Evolutionary conservation across 1,284 basidiomycete species (phyloP).

Genomic region (Pulveroboletus sp.): DNA sequence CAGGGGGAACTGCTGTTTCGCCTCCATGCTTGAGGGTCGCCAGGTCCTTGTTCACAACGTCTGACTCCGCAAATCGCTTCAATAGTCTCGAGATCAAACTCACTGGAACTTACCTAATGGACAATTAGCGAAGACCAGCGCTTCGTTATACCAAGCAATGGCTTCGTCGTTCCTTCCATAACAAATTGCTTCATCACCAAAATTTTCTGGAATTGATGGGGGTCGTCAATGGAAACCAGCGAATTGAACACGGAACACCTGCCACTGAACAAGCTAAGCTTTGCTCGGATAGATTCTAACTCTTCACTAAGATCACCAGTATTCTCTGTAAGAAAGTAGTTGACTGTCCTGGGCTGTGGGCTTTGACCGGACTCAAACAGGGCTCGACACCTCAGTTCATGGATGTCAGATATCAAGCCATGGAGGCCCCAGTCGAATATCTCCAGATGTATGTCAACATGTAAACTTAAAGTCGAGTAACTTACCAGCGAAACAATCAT

Average conservation of each 20-base stretch:
- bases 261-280: slow-evolving; percentile 3
- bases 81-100: too few relatives aligned
- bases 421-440: slow-evolving; percentile 2
- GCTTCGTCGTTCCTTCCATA: background rate
- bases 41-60: too few relatives aligned
- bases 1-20: too few relatives aligned
- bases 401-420: background rate
- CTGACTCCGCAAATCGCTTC: too few relatives aligned
- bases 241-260: background rate
- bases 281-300: too few relatives aligned
- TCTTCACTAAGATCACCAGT: background rate
- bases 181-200: background rate
- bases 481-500: background rate
- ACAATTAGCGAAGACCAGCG: background rate
- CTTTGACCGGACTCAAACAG: background rate
- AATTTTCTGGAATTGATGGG: too few relatives aligned
- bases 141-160: background rate
- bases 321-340: too few relatives aligned
- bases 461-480: background rate
- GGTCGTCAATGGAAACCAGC: too few relatives aligned
- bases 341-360: too few relatives aligned
- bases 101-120: too few relatives aligned
- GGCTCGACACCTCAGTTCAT: background rate
- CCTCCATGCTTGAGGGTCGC: too few relatives aligned
- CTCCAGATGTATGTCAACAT: background rate